Conservation (phyloP, 768 basidiomycete genomes). For the Phlegmacium glaucopus region DNA sequence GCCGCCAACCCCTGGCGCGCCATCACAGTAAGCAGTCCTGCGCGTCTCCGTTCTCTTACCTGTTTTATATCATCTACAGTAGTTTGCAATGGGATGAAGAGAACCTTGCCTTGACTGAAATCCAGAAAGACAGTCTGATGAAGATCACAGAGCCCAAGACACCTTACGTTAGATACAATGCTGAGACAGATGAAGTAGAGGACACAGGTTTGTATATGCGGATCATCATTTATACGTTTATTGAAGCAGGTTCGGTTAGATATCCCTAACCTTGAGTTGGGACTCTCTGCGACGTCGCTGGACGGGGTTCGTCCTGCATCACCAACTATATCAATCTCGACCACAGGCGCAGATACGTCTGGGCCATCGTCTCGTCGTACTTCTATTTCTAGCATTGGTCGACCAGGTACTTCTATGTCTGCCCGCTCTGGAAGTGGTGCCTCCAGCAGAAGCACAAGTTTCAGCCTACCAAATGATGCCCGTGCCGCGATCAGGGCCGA, state of each 20-base stretch:
- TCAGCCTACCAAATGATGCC: slow-evolving; percentile 73
- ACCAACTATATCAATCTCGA: slow-evolving; percentile 43
- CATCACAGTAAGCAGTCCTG: slow-evolving; percentile 45
- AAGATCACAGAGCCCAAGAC: slow-evolving; percentile 99
- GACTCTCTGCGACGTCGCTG: slow-evolving; percentile 31
- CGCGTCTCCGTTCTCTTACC: neutral
- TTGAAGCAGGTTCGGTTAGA: slow-evolving; percentile 41
- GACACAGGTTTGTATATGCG: slow-evolving; percentile 52
- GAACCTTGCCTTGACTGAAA: slow-evolving; percentile 88
- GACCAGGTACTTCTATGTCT: slow-evolving; percentile 46
- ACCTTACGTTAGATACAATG: slow-evolving; percentile 89
- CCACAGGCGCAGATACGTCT: slow-evolving; percentile 58
- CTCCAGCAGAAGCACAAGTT: slow-evolving; percentile 80
- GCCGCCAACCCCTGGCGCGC: slow-evolving; percentile 39
- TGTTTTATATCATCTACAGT: slow-evolving; percentile 23
- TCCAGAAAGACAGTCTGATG: slow-evolving; percentile 94
- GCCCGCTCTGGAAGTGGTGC: slow-evolving; percentile 58
- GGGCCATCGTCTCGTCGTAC: slow-evolving; percentile 72
- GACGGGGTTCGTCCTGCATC: slow-evolving; percentile 24
- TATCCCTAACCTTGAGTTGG: slow-evolving; percentile 77
- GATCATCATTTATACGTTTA: neutral
- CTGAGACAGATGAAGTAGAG: slow-evolving; percentile 81
- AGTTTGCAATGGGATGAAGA: slow-evolving; percentile 95
- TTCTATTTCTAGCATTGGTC: slow-evolving; percentile 64
- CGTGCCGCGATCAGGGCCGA: slow-evolving; percentile 54